phyloP scores from a whole-genome alignment of 805 yeast species.

The Brettanomyces bruxellensis region DNA sequence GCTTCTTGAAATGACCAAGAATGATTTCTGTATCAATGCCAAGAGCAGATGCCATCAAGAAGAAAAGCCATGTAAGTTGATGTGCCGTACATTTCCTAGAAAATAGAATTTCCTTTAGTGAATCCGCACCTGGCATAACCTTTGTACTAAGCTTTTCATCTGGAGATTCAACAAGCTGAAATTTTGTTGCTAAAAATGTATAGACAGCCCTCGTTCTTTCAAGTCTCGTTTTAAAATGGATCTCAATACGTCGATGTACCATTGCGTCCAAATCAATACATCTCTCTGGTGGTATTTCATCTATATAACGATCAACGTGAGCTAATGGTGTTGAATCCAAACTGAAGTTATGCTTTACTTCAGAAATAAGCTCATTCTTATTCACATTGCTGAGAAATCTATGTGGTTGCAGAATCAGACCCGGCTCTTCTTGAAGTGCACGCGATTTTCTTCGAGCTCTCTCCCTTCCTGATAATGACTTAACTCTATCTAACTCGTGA shows the following conservation, averaged over 20 bases:
- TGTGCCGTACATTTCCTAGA: constrained; percentile 27
- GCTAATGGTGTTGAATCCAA: constrained; percentile 21
- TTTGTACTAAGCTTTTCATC: constrained; percentile 25
- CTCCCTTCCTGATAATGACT: constrained; percentile 59
- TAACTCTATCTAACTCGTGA: constrained; percentile 59
- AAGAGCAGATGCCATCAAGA: constrained; percentile 59
- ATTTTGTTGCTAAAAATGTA: constrained; percentile 53
- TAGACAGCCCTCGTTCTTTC: constrained; percentile 62
- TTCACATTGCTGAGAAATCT: constrained; percentile 35
- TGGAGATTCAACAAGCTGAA: constrained; percentile 31
- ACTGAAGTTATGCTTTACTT: constrained; percentile 2
- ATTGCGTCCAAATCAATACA: constrained; percentile 45
- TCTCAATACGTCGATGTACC: constrained; percentile 42
- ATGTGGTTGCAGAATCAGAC: constrained; percentile 56
- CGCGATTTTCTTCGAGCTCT: constrained; percentile 62
- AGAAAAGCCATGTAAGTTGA: constrained; percentile 71
- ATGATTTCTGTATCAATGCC: constrained; percentile 70
- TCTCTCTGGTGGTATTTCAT: constrained; percentile 27
- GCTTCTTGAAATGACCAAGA: constrained; percentile 75
- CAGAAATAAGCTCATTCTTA: constrained; percentile 32
- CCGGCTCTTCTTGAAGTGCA: constrained; percentile 49
- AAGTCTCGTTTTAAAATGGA: constrained; percentile 41
- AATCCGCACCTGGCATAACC: constrained; percentile 17
- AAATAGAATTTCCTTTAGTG: constrained; percentile 20
- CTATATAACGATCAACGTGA: constrained; percentile 36